A percentile compares a stretch with the other conserved stretches of the same genome.
Evolutionary conservation across 345 rosid genomes (phyloP).

Genomic region (Eucalyptus sideroxylon): DNA sequence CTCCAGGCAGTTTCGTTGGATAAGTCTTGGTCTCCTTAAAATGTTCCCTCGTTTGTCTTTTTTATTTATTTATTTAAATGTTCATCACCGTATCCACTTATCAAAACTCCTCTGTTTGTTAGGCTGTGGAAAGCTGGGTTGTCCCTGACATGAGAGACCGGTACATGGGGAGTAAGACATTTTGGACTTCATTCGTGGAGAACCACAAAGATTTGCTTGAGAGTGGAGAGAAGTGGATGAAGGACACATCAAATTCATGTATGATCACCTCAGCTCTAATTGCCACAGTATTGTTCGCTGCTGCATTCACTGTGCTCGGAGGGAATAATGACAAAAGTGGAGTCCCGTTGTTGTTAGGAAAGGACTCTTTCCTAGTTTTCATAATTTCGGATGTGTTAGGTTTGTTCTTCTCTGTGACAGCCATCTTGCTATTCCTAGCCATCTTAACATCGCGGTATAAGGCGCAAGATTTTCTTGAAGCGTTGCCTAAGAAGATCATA

Average conservation of each 20-base stretch:
- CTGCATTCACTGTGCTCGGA: constrained; percentile 12
- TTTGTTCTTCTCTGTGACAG: fast-evolving
- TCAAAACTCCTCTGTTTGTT: not conserved
- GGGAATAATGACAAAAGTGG: not conserved
- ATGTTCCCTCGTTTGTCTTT: not conserved
- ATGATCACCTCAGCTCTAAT: fast-evolving
- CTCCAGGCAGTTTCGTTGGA: not conserved
- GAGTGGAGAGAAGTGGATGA: too few relatives aligned
- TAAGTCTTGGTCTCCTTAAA: not conserved
- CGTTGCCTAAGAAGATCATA: not conserved
- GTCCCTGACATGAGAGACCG: fast-evolving
- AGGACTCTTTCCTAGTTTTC: not conserved
- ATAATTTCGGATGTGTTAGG: not conserved
- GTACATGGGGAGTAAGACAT: too few relatives aligned
- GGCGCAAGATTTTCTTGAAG: constrained; percentile 1
- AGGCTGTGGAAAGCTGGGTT: not conserved
- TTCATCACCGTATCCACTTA: not conserved
- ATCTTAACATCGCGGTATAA: not conserved
- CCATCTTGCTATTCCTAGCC: not conserved
- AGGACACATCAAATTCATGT: too few relatives aligned
- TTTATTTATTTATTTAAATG: too few relatives aligned
- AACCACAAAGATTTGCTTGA: not conserved
- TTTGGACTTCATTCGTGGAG: not conserved
- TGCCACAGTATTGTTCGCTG: not conserved
- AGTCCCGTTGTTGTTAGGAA: not conserved